Percentiles rank a stretch among this genome's conserved stretches.
phyloP scores from a whole-genome alignment of 371 early-diverging fungal species.

The Smittium culicis region DNA sequence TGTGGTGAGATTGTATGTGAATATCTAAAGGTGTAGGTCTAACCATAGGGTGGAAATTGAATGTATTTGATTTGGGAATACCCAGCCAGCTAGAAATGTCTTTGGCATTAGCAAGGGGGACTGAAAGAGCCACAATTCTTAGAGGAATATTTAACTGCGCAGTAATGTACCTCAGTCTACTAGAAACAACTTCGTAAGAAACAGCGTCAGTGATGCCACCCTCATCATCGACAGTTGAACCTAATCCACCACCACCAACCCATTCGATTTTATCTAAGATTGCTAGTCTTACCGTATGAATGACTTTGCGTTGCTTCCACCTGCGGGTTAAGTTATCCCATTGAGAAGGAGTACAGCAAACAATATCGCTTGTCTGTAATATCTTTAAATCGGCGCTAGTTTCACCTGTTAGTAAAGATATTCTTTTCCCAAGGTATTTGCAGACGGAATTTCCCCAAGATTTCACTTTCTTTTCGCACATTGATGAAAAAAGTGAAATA shows the following conservation, averaged over 20 bases:
- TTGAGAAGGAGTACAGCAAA: slow-evolving; percentile 88
- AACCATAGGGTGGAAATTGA: slow-evolving; percentile 87
- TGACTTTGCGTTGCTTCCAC: slow-evolving; percentile 83
- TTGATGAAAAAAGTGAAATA: slow-evolving; percentile 80
- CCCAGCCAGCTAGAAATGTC: slow-evolving; percentile 96
- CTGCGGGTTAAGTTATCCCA: slow-evolving; percentile 96
- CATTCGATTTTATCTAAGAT: slow-evolving; percentile 96
- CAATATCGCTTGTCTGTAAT: slow-evolving; percentile 73
- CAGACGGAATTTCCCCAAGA: slow-evolving; percentile 53
- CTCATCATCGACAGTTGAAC: slow-evolving; percentile 13
- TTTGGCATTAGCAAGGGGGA: slow-evolving; percentile 85
- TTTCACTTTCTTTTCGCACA: slow-evolving; percentile 59
- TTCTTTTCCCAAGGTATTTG: slow-evolving; percentile 47
- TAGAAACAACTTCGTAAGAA: slow-evolving; percentile 78
- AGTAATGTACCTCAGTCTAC: slow-evolving; percentile 83
- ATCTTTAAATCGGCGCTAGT: slow-evolving; percentile 76
- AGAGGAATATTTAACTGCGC: slow-evolving; percentile 64
- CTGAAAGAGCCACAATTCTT: slow-evolving; percentile 80
- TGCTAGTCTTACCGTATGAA: slow-evolving; percentile 79
- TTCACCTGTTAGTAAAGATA: slow-evolving; percentile 91
- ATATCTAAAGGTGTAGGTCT: slow-evolving; percentile 87
- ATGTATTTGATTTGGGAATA: slow-evolving; percentile 51
- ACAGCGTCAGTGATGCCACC: slow-evolving; percentile 43
- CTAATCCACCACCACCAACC: slow-evolving; percentile 56
- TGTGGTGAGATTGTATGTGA: slow-evolving; percentile 77